phyloP scores from a whole-genome alignment of 106 monocot genomes.

The Acorus calamus region DNA sequence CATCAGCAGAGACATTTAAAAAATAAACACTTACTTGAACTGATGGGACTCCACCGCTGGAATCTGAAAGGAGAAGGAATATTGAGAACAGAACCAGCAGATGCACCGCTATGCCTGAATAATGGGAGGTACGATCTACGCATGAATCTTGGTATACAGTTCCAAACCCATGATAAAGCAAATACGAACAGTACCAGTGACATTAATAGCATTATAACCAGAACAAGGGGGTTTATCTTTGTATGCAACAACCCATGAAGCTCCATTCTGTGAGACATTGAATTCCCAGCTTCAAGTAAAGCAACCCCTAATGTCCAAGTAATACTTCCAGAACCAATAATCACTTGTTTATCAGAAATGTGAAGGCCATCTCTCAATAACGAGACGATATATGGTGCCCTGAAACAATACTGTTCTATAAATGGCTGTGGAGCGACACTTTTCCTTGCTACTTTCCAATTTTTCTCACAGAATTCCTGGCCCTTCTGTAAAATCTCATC shows the following conservation, averaged over 20 bases:
- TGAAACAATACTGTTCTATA: slow-evolving; percentile 95
- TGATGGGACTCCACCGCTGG: slow-evolving; percentile 67
- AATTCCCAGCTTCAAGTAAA: slow-evolving; percentile 61
- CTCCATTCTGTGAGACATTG: slow-evolving; percentile 51
- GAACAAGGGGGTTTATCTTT: slow-evolving; percentile 22
- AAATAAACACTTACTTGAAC: slow-evolving; percentile 34
- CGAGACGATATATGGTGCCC: slow-evolving; percentile 82
- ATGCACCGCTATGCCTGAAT: slow-evolving; percentile 49
- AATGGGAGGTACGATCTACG: slow-evolving; percentile 57
- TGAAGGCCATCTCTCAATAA: slow-evolving; percentile 86
- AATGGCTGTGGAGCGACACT: slow-evolving; percentile 92
- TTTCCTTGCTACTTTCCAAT: slow-evolving; percentile 72
- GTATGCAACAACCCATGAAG: slow-evolving; percentile 34
- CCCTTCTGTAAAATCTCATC: slow-evolving; percentile 60
- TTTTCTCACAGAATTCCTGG: slow-evolving; percentile 59
- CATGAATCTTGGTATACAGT: slow-evolving; percentile 45
- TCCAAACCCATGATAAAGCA: slow-evolving; percentile 38
- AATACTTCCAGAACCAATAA: slow-evolving; percentile 85
- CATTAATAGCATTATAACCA: slow-evolving; percentile 42
- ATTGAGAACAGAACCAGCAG: slow-evolving; percentile 26
- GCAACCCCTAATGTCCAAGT: slow-evolving; percentile 98
- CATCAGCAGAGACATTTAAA: too few relatives aligned
- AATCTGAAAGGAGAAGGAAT: slow-evolving; percentile 47
- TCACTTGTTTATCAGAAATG: slow-evolving; percentile 57
- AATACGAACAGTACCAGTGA: slow-evolving; percentile 40